phyloP scores from a whole-genome alignment of 768 basidiomycete species.

The Neoboletus magnificus region DNA sequence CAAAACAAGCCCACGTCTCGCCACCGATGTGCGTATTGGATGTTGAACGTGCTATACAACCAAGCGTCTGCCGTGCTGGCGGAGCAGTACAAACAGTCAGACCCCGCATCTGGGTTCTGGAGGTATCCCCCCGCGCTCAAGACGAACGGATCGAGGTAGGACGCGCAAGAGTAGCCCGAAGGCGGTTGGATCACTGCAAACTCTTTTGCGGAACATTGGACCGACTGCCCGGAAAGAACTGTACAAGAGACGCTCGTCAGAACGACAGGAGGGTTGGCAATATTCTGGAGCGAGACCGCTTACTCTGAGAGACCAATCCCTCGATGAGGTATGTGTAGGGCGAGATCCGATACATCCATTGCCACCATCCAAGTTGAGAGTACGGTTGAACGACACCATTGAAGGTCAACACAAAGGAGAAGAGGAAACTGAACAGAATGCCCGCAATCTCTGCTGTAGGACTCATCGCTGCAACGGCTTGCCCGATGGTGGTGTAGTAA shows the following conservation, averaged over 20 bases:
- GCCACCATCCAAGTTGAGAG: slow-evolving; percentile 61
- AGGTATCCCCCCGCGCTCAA: slow-evolving; percentile 45
- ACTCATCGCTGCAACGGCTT: slow-evolving; percentile 59
- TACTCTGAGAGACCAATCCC: slow-evolving; percentile 45
- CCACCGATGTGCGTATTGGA: slow-evolving; percentile 52
- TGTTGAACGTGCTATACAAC: slow-evolving; percentile 45
- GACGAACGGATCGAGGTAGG: slow-evolving; percentile 45
- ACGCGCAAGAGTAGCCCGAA: slow-evolving; percentile 42
- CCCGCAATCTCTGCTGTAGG: slow-evolving; percentile 59
- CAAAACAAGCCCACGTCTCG: slow-evolving; percentile 46
- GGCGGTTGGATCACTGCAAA: slow-evolving; percentile 52
- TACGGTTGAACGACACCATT: slow-evolving; percentile 69
- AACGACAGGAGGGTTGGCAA: not conserved
- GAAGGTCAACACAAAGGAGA: slow-evolving; percentile 64
- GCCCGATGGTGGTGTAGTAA: slow-evolving; percentile 61
- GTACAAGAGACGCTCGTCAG: not conserved
- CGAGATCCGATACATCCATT: slow-evolving; percentile 62
- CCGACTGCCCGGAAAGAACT: slow-evolving; percentile 46
- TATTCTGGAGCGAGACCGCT: slow-evolving; percentile 7
- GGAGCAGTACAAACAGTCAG: slow-evolving; percentile 53
- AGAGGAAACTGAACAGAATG: slow-evolving; percentile 54
- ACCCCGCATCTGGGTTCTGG: slow-evolving; percentile 36
- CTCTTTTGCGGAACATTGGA: slow-evolving; percentile 61
- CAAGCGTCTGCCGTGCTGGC: slow-evolving; percentile 57
- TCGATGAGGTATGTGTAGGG: slow-evolving; percentile 59